phyloP scores from a whole-genome alignment of 441 rosid species.

The Eruca vesicaria region DNA sequence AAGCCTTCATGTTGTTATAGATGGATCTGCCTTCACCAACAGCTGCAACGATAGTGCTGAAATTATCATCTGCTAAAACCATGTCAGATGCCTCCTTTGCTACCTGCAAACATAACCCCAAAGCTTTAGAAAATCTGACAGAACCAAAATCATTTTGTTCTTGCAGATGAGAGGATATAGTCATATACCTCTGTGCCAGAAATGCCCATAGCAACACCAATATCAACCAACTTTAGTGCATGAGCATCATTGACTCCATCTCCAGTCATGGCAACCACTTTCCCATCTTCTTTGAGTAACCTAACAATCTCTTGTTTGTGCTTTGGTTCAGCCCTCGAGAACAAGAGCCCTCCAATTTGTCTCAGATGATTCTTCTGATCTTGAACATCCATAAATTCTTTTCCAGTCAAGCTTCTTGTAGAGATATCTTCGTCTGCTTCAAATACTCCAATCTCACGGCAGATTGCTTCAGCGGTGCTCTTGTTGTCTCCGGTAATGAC shows the following conservation, averaged over 20 bases:
- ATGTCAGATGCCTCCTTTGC: too few species aligned
- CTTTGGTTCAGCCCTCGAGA: conserved; percentile 98
- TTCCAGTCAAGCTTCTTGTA: conserved; percentile 80
- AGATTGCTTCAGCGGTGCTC: conserved; percentile 93
- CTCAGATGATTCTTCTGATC: conserved; percentile 64
- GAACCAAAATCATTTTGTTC: not conserved
- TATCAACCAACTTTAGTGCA: conserved; percentile 90
- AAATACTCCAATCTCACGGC: conserved; percentile 91
- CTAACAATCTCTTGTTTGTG: conserved; percentile 98
- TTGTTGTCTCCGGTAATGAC: conserved; percentile 98
- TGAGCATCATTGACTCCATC: conserved; percentile 98
- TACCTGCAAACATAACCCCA: conserved; percentile 46
- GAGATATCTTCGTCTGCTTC: conserved; percentile 62
- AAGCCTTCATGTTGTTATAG: too few species aligned
- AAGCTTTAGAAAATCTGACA: conserved; percentile 4
- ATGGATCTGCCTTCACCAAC: conserved; percentile 97
- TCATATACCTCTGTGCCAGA: conserved; percentile 82
- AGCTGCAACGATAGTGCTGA: conserved; percentile 91
- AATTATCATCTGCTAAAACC: conserved; percentile 97
- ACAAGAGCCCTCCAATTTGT: conserved; percentile 74
- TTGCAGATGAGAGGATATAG: not conserved
- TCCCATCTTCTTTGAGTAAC: conserved; percentile 92
- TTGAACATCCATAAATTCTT: conserved; percentile 64
- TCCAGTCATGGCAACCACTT: conserved; percentile 97
- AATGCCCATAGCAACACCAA: conserved; percentile 93